Base-by-base conservation (phyloP, 805 yeast species). In the Sporopachydermia quercuum region DNA sequence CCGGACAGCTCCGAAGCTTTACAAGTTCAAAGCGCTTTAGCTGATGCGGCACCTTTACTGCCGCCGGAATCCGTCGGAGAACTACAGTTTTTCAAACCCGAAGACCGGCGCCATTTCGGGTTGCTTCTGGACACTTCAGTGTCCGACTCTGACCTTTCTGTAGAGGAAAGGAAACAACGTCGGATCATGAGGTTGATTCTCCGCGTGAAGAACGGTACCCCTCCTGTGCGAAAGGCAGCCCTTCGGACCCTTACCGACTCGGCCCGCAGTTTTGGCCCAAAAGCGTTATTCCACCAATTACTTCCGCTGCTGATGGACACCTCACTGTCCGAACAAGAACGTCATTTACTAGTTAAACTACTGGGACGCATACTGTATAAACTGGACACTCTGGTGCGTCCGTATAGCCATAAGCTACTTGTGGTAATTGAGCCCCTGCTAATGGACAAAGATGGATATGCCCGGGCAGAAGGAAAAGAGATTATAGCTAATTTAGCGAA, bases 391-490 rank as follows among this genome's bases (percentile, higher is more conserved):
- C 52, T 65, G 39, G 68, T 84, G 2, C 61, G 78, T 36, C 95
- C 96, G 0, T 82, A 65, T 47, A 74, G 93, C 0, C 80, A 74
- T 44, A 74, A 76, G 48, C 73, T 87, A 2, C 52, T 87, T 17
- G 70, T 71, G 13, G 94, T 83, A 1, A 68, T 82, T 1, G 73
- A 85, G 40, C 96, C 96, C 0, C 57, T 85, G 41, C 61, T 87
- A 30, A 70, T 82, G 4, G 95, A 86, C 51, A 86, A 81, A 47
- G 89, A 85, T 54, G 62, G 69, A 40, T 66, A 74, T n/a, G 68
- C 87, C 1, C 66, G 94, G 46, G 56, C 71, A 3, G 91, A 83
- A 53, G 91, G 94, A 2, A 65, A 82, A 37, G 94, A 85, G 44
- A 72, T 85, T 18, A 70, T 86, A 14, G 67, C 87, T 0, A 78